phyloP scores from a whole-genome alignment of 108 stramenopile genomes.

The Schizochytrium sp. region DNA sequence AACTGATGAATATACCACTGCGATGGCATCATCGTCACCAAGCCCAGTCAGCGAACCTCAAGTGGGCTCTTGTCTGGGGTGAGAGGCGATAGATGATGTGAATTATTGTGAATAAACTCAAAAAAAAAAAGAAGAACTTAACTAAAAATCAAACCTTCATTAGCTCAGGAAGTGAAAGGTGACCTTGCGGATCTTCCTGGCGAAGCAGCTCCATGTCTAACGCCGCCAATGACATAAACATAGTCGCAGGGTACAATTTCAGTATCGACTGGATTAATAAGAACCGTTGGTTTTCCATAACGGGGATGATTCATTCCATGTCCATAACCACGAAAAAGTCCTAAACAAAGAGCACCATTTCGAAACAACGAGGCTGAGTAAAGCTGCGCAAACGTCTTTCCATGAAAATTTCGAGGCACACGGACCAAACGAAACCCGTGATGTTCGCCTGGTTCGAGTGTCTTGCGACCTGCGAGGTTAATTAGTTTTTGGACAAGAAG shows the following conservation, averaged over 20 bases:
- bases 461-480: background rate
- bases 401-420: background rate
- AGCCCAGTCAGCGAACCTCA: too few species aligned
- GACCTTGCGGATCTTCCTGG: too few species aligned
- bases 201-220: background rate
- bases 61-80: too few species aligned
- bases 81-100: too few species aligned
- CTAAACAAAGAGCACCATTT: background rate
- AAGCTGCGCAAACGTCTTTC: background rate
- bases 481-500: slow-evolving; percentile 19
- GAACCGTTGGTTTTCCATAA: slow-evolving; percentile 12
- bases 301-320: slow-evolving; percentile 19
- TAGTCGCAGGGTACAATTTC: background rate
- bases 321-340: background rate
- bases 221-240: slow-evolving; percentile 27
- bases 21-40: too few species aligned
- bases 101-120: too few species aligned
- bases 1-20: too few species aligned
- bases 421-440: background rate
- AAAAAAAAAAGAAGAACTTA: too few species aligned
- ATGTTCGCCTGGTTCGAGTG: background rate
- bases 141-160: too few species aligned
- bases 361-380: background rate
- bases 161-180: too few species aligned
- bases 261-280: background rate